Base-by-base conservation (phyloP, 768 basidiomycete species). In the Russula brevipes region DNA sequence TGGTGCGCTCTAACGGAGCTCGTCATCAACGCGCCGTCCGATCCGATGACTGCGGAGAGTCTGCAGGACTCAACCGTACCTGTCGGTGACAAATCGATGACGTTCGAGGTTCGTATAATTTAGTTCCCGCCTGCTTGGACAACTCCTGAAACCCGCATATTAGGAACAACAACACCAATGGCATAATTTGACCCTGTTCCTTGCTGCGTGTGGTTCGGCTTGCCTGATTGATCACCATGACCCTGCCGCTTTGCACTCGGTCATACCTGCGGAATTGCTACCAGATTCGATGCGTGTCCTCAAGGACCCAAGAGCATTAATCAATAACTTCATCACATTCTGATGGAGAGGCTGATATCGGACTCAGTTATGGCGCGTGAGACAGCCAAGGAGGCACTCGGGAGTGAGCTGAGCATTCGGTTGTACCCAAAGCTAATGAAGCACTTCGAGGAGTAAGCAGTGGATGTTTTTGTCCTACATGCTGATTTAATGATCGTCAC, bases 181-280 rank as follows among this genome's bases (percentile, higher is more conserved):
- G 93, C 87, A 90, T 69, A 92, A 94, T 70, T 76, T 92, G 12
- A 86, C 89, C 0, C 75, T 92, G 30, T 91, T 88, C 73, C 76
- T 95, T 44, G 84, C 89, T 4, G 82, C 89, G 0, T 80, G 86
- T n/a, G 85, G 86, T 42, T 87, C 88, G 5, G 77, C 82, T 6
- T 87, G 87, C 64, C 75, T 84, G 19, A 75, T 78, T 45, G 83
- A 87, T 16, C 75, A 78, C 49, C 78, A 81, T 38, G 77, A 85
- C 46, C 73, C 80, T 39, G 73, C 75, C n/a, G 76, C 79, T 30
- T 74, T 91, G 30, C 75, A 80, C 17, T 69, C 77, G 8, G 76
- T 85, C 42, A 80, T 91, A 57, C 83, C 88, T 0, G 63, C 75
- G 1, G 76, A 82, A 60, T 77, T 79, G 52, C 73, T 91, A n/a